Evolutionary conservation across 805 yeast species (phyloP).

Genomic region (Lipomyces chichibuensis): DNA sequence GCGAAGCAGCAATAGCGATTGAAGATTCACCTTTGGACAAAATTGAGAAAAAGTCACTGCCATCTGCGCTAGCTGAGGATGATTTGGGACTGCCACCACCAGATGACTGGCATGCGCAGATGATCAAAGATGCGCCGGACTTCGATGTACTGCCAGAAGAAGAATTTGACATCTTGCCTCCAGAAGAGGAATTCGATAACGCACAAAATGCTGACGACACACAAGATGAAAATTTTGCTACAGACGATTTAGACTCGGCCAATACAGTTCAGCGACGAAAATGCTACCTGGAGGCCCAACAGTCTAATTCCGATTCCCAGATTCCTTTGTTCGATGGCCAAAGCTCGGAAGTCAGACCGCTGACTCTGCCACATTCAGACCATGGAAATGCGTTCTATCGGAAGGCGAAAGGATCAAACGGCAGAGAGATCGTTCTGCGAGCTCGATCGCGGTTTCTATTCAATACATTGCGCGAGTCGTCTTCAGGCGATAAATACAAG

Average conservation of each 20-base stretch:
- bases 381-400: constrained; percentile 16
- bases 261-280: background rate
- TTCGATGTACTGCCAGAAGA: background rate
- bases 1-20: background rate
- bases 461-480: background rate
- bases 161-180: background rate
- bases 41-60: background rate
- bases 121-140: background rate
- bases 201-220: background rate
- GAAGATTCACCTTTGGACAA: background rate
- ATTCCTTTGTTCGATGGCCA: background rate
- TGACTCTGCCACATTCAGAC: background rate
- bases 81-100: background rate
- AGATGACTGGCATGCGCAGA: background rate
- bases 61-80: background rate
- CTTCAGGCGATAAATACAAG: background rate
- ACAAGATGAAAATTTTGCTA: too few species aligned
- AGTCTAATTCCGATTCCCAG: background rate
- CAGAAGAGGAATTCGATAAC: background rate
- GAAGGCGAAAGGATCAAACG: constrained; percentile 13
- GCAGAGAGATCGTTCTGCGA: constrained; percentile 13
- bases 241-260: background rate
- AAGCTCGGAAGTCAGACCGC: background rate
- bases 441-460: constrained; percentile 13
- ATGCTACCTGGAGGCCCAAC: background rate